These are phyloP conservation scores for Haplosporangium gracile DNA, from an alignment of 192 early-diverging fungal genomes.

Conservation along the genomic window DNA sequence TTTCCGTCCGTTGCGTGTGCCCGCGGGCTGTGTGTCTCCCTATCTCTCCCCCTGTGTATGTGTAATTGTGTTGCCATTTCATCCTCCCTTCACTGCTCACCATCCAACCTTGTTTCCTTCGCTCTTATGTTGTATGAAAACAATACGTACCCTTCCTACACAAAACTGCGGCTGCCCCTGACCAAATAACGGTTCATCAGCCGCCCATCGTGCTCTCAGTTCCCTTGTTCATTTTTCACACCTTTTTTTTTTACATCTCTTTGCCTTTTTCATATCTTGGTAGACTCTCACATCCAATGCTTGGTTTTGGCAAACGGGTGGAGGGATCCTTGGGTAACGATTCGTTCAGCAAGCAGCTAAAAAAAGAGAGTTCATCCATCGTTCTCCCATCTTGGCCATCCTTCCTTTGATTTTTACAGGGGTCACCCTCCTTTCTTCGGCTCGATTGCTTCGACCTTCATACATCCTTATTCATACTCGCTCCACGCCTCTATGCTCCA, in stretches of 20 bases:
- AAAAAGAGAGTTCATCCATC: neutral
- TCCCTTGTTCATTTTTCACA: neutral
- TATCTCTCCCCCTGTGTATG: neutral
- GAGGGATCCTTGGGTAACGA: neutral
- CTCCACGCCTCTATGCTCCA: neutral
- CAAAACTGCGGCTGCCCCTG: neutral
- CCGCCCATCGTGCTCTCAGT: neutral
- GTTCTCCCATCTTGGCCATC: neutral
- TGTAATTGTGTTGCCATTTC: neutral
- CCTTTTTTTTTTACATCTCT: neutral
- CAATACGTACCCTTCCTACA: neutral
- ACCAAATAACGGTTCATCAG: neutral
- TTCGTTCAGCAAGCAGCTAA: neutral
- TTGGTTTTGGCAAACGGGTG: neutral
- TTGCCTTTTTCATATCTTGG: neutral
- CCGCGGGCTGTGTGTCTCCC: neutral
- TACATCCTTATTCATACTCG: neutral
- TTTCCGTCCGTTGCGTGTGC: neutral
- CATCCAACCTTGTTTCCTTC: neutral
- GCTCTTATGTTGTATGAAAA: neutral
- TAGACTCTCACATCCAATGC: neutral
- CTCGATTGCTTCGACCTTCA: neutral
- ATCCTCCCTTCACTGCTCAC: neutral
- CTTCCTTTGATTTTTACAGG: slow-evolving; percentile 9
- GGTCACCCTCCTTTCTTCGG: neutral